Conservation (phyloP, 1,139 yeast genomes). For the Yamadazyma taylorii region DNA sequence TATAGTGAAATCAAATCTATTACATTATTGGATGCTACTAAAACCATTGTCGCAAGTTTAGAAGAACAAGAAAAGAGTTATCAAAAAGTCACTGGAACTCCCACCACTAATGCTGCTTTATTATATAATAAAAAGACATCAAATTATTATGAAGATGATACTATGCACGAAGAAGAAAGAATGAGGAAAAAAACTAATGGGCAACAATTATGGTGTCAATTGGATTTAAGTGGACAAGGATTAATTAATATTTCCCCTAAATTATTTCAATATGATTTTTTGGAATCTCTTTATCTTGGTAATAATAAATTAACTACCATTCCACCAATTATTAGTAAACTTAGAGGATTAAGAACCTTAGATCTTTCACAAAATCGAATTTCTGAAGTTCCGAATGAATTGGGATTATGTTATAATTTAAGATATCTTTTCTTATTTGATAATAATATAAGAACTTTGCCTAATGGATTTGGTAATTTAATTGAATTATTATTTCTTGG, state of each 20-base stretch:
- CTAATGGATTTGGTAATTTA: slow-evolving; percentile 82
- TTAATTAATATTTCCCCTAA: slow-evolving; percentile 67
- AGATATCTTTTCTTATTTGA: slow-evolving; percentile 86
- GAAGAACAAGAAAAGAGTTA: slow-evolving; percentile 40
- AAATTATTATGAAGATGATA: slow-evolving; percentile 65
- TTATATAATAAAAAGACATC: slow-evolving; percentile 63
- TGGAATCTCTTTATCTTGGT: slow-evolving; percentile 83
- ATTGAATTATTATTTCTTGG: slow-evolving; percentile 87
- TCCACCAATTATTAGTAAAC: slow-evolving; percentile 69
- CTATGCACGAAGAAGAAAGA: slow-evolving; percentile 73
- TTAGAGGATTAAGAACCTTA: slow-evolving; percentile 75
- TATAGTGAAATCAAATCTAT: slow-evolving; percentile 43
- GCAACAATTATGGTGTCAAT: slow-evolving; percentile 88
- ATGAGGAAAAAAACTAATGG: slow-evolving; percentile 69
- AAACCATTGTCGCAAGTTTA: slow-evolving; percentile 43
- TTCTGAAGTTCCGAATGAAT: slow-evolving; percentile 70
- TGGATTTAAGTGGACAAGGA: slow-evolving; percentile 92
- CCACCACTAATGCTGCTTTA: slow-evolving; percentile 41
- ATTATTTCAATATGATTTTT: slow-evolving; percentile 77
- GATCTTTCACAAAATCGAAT: slow-evolving; percentile 83
- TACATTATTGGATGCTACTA: slow-evolving; percentile 58
- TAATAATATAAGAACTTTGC: slow-evolving; percentile 73
- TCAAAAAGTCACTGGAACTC: slow-evolving; percentile 27
- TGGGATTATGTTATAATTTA: slow-evolving; percentile 80
- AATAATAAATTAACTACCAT: slow-evolving; percentile 74